A percentile compares a stretch with the other conserved stretches of the same genome.
Conservation (phyloP, 257 asterid genomes). For the Lycium barbarum region DNA sequence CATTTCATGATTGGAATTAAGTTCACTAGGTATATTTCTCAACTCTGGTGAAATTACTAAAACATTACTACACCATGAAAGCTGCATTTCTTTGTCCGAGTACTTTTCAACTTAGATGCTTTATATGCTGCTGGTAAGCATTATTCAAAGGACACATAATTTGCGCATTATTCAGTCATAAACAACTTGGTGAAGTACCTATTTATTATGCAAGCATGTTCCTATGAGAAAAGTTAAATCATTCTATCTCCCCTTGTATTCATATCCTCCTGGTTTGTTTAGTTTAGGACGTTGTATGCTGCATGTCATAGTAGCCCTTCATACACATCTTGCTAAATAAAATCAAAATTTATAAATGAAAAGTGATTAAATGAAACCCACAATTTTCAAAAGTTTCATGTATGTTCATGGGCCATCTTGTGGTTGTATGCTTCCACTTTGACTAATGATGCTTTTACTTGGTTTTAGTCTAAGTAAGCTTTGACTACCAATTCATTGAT, state of each 20-base stretch:
- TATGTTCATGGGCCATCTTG: not conserved
- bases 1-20: conserved; percentile 88
- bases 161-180: conserved; percentile 10
- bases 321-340: not conserved
- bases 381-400: conserved; percentile 8
- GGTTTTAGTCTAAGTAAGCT: conserved; percentile 9
- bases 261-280: conserved; percentile 16
- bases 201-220: conserved; percentile 19
- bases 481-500: conserved; percentile 4
- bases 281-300: not conserved
- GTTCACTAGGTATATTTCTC: conserved; percentile 69
- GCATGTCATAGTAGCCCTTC: conserved; percentile 10
- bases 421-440: not conserved
- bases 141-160: not conserved
- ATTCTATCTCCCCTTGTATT: not conserved
- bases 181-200: not conserved
- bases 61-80: conserved; percentile 16
- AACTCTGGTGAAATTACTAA: conserved; percentile 3
- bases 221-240: not conserved
- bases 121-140: conserved; percentile 5
- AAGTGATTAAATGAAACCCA: conserved; percentile 10
- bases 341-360: not conserved
- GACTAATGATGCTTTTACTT: not conserved
- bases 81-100: conserved; percentile 34
- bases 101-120: conserved; percentile 10